Base-by-base conservation (phyloP, 306 rosid genomes). In the Dicorynia guianensis region DNA sequence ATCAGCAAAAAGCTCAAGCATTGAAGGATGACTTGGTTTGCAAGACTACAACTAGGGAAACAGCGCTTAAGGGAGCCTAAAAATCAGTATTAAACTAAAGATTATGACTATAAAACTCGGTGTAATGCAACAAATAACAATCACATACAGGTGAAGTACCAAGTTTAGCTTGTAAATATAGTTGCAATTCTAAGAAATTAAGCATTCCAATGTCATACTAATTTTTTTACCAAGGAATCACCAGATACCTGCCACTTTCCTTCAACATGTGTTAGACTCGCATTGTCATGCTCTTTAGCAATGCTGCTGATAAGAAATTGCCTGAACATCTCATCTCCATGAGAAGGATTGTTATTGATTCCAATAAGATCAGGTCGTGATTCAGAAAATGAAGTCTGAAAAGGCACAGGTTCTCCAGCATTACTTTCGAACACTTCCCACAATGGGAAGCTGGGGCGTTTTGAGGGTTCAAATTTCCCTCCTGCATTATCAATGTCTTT, bases 201-300 rank as follows among this genome's bases (percentile, higher is more conserved):
- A 42, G 8, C 65, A 25, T 36, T 43, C 7, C 36, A 35, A 11
- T 35, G 63, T 55, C 60, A 63, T 55, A 61, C 56, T 25, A 64
- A 59, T 74, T 40, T 17, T 17, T 30, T 39, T 11, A 13, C 66
- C 33, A 69, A 17, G 54, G 62, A 52, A 67, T 60, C 34, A 18
- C 43, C n/a, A 43, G 60, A 58, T 80, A 93, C 97, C 97, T 90
- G 88, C 90, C 85, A 82, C 61, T 60, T 82, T 72, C 75, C 81
- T 77, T 87, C 89, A 80, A 66, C 64, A 76, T 71, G 82, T 33
- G 62, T 49, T 67, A 58, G 82, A 83, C 76, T 76, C 62, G 79
- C 81, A 69, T 64, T 73, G 36, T 73, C 86, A 63, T 17, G 63
- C 62, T 61, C 79, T 42, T 85, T 71, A 62, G 76, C 67, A 67